These are phyloP conservation scores for Euphrasia arctica DNA, from an alignment of 305 asterid genomes.

Conservation along the genomic window DNA sequence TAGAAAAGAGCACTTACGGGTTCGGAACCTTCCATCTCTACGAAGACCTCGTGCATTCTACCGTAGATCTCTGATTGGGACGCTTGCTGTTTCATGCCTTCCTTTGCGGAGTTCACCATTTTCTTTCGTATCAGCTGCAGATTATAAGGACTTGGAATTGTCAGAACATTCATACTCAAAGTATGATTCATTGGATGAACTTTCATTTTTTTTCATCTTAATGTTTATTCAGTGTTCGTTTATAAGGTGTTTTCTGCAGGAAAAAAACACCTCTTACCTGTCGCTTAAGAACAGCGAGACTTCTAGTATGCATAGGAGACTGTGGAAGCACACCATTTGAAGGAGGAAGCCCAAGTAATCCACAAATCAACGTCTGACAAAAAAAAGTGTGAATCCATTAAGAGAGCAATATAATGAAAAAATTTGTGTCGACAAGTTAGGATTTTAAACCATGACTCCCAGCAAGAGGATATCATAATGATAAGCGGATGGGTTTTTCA, in stretches of 20 bases:
- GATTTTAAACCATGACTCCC: constrained; percentile 66
- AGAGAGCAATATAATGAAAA: neutral
- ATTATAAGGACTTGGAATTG: constrained; percentile 7
- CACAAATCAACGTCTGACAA: constrained; percentile 77
- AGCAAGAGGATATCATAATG: constrained; percentile 77
- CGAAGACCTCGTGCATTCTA: constrained; percentile 74
- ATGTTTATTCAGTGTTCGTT: neutral
- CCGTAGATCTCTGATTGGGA: constrained; percentile 81
- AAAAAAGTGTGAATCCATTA: constrained; percentile 7
- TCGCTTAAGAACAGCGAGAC: constrained; percentile 87
- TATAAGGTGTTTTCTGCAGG: neutral
- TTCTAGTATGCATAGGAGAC: constrained; percentile 94
- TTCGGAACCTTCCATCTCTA: constrained; percentile 78
- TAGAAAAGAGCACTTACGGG: constrained; percentile 39
- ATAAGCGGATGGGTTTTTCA: constrained; percentile 82
- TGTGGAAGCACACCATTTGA: constrained; percentile 97
- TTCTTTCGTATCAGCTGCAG: constrained; percentile 62
- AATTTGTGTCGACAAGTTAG: neutral
- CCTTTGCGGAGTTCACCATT: constrained; percentile 77
- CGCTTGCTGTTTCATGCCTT: constrained; percentile 66
- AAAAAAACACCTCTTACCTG: constrained; percentile 43
- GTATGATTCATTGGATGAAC: too few species aligned
- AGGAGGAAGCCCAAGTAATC: constrained; percentile 93
- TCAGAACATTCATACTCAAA: neutral
- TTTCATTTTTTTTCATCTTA: too few species aligned